Evolutionary conservation across 2,329 filamentous ascomycete species (phyloP).

Genomic region (Rutstroemia sp.): DNA sequence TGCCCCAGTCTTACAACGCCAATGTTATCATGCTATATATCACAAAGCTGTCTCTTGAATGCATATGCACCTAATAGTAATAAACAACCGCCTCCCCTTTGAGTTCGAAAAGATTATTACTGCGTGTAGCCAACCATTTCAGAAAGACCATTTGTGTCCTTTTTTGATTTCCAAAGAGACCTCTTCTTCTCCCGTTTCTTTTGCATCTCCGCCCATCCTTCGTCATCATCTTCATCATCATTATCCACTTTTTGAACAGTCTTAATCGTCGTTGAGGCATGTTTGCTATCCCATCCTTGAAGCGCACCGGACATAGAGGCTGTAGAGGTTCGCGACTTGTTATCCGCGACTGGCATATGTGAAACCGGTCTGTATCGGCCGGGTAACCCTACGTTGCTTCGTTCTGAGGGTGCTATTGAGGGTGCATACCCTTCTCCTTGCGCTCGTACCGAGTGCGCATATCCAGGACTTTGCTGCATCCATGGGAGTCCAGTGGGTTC

Average conservation of each 20-base stretch:
- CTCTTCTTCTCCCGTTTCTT: constrained; percentile 62
- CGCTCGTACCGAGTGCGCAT: constrained; percentile 41
- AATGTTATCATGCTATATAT: constrained; percentile 11
- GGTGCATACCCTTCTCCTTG: constrained; percentile 62
- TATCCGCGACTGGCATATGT: constrained; percentile 40
- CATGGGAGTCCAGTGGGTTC: constrained; percentile 52
- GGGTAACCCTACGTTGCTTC: constrained; percentile 86
- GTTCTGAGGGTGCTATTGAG: constrained; percentile 91
- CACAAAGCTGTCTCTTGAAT: constrained; percentile 8
- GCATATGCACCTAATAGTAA: constrained; percentile 7
- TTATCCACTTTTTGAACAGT: constrained; percentile 34
- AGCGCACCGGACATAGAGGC: constrained; percentile 24
- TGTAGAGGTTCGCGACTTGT: constrained; percentile 27
- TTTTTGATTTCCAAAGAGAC: constrained; percentile 58
- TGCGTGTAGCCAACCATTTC: constrained; percentile 26
- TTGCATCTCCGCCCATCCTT: constrained; percentile 65
- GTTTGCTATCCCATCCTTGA: constrained; percentile 28
- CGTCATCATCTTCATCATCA: constrained; percentile 53
- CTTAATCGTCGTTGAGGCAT: constrained; percentile 35
- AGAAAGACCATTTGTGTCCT: constrained; percentile 31
- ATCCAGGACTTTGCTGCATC: constrained; percentile 33
- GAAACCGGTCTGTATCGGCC: constrained; percentile 88
- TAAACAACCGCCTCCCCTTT: constrained; percentile 7
- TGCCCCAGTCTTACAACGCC: constrained; percentile 12
- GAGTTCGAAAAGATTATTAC: constrained; percentile 9